A percentile compares a stretch with the other conserved stretches of the same genome.
phyloP scores from a whole-genome alignment of 495 filamentous ascomycete genomes.

The Penicillium simplicissimum region DNA sequence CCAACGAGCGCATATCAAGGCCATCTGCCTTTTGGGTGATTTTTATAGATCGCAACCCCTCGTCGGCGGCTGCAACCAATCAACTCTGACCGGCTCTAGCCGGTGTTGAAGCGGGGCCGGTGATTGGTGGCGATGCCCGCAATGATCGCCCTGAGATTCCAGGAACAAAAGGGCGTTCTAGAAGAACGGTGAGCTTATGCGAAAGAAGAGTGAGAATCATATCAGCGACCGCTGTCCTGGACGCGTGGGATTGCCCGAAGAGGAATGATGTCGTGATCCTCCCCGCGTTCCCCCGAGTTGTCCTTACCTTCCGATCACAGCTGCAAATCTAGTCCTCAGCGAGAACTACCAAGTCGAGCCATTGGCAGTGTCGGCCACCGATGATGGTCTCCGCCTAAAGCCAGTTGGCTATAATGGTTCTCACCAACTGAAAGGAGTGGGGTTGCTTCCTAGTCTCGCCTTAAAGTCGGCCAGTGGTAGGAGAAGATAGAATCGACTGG shows the following conservation, averaged over 20 bases:
- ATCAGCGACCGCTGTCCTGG: neutral
- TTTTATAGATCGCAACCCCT: slow-evolving; percentile 30
- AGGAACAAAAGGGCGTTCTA: slow-evolving; percentile 25
- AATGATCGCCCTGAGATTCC: slow-evolving; percentile 25
- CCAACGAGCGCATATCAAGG: slow-evolving; percentile 5
- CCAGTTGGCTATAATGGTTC: neutral
- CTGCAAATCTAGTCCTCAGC: no score
- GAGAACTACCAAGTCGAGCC: no score
- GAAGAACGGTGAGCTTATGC: slow-evolving; percentile 16
- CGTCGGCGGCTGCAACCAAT: slow-evolving; percentile 28
- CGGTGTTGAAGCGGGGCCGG: slow-evolving; percentile 21
- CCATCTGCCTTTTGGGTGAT: neutral
- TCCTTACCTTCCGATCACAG: neutral
- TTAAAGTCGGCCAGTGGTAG: slow-evolving; percentile 14
- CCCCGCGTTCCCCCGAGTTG: slow-evolving; percentile 27
- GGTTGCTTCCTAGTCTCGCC: slow-evolving; percentile 4
- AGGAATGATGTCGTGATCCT: slow-evolving; percentile 17
- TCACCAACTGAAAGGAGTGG: slow-evolving; percentile 16
- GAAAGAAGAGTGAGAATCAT: neutral
- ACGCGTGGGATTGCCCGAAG: slow-evolving; percentile 30
- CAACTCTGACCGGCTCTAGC: slow-evolving; percentile 24
- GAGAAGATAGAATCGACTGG: slow-evolving; percentile 7
- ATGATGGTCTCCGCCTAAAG: neutral
- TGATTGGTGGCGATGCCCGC: slow-evolving; percentile 22
- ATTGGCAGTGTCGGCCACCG: no score